Evolutionary conservation across 345 rosid genomes (phyloP).

Genomic region (Eucalyptus globulus): DNA sequence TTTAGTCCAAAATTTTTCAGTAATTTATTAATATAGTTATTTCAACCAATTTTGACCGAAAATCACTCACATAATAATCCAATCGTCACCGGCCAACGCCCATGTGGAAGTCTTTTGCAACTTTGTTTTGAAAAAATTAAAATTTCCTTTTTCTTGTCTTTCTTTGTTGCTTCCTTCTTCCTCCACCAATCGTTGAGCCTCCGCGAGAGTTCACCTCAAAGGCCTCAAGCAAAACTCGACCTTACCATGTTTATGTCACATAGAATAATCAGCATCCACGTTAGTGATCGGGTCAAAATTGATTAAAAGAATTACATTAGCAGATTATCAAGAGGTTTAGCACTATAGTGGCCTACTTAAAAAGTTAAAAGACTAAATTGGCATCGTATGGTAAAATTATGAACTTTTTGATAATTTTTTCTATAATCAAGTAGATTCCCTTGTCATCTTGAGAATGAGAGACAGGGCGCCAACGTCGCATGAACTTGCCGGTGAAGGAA

Average conservation of each 20-base stretch:
- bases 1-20: fast-evolving
- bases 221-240: too few relatives aligned
- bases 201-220: fast-evolving
- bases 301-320: too few relatives aligned
- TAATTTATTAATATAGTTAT: fast-evolving
- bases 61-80: neutral
- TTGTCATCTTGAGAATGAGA: neutral
- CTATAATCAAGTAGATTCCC: neutral
- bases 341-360: fast-evolving
- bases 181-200: neutral
- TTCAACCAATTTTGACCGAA: fast-evolving
- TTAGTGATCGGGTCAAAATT: fast-evolving
- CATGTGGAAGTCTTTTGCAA: neutral
- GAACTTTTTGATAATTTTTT: too few relatives aligned
- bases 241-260: fast-evolving
- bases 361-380: neutral
- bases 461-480: neutral
- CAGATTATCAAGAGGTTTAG: neutral
- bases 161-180: neutral
- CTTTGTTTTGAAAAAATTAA: too few relatives aligned
- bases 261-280: fast-evolving
- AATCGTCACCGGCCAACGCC: fast-evolving
- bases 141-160: fast-evolving
- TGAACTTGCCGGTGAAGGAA: neutral
- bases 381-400: too few relatives aligned